Evolutionary conservation across 768 basidiomycete genomes (phyloP).

Genomic region (Boletus sensibilis): DNA sequence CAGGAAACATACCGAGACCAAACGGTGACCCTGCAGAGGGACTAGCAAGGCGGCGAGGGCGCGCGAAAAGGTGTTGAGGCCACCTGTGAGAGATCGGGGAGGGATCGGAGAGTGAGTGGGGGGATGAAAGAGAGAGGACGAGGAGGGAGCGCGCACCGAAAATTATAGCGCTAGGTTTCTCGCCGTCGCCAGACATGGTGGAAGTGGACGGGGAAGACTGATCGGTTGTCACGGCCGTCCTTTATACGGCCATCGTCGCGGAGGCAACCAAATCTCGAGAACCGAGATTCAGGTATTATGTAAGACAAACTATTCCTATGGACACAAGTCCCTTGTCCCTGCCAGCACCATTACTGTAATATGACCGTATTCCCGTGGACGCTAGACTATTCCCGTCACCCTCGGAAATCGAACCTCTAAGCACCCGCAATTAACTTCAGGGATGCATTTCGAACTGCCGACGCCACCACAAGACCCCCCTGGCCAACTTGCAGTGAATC

Average conservation of each 20-base stretch:
- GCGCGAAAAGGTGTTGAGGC: constrained; percentile 77
- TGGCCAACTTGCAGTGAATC: background rate
- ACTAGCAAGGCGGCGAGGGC: constrained; percentile 67
- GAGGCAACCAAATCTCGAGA: constrained; percentile 23
- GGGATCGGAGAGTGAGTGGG: constrained; percentile 1
- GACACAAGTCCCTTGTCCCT: background rate
- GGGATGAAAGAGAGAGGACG: background rate
- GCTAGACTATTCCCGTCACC: background rate
- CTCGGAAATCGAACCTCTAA: no score
- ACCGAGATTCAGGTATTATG: constrained; percentile 13
- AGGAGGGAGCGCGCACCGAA: constrained; percentile 57
- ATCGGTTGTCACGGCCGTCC: constrained; percentile 24
- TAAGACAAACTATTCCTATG: background rate
- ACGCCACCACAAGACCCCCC: no score
- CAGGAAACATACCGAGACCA: constrained; percentile 62
- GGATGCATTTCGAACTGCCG: no score
- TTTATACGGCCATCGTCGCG: constrained; percentile 29
- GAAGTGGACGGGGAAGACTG: constrained; percentile 8
- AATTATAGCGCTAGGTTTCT: constrained; percentile 67
- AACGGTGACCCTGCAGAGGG: constrained; percentile 61
- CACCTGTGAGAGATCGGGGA: constrained; percentile 47
- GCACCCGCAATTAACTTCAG: no score
- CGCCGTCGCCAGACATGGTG: constrained; percentile 34
- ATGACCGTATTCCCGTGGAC: background rate
- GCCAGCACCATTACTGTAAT: background rate